Evolutionary conservation across 129 eudicot genomes (phyloP).

Genomic region (Escallonia herrerae): DNA sequence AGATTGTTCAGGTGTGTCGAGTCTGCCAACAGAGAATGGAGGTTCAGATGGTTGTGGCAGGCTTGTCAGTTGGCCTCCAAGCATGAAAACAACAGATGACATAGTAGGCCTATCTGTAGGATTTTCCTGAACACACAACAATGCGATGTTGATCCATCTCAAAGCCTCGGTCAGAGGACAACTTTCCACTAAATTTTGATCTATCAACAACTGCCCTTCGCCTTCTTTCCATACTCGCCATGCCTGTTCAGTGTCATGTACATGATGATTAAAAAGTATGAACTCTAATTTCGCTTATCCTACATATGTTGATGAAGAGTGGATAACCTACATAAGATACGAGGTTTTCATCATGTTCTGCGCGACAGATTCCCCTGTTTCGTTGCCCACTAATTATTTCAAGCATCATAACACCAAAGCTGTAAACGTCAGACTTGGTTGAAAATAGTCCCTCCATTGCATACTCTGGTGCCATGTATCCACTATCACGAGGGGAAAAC

Average conservation of each 20-base stretch:
- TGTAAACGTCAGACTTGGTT: slow-evolving; percentile 15
- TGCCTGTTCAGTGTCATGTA: slow-evolving; percentile 4
- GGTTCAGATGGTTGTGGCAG: slow-evolving; percentile 1
- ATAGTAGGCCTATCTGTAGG: slow-evolving; percentile 13
- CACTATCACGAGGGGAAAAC: background rate
- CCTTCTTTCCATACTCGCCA: slow-evolving; percentile 32
- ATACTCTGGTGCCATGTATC: background rate
- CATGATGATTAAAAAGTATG: background rate
- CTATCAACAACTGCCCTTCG: slow-evolving; percentile 11
- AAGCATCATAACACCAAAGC: slow-evolving; percentile 17
- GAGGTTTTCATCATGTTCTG: slow-evolving; percentile 7
- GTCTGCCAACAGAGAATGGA: too few species aligned
- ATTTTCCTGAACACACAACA: slow-evolving; percentile 8
- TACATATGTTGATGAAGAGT: background rate
- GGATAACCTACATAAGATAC: slow-evolving; percentile 13
- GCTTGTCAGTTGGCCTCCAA: background rate
- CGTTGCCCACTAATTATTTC: slow-evolving; percentile 17
- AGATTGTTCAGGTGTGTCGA: slow-evolving; percentile 5
- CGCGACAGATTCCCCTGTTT: slow-evolving; percentile 12
- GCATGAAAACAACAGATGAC: slow-evolving; percentile 11
- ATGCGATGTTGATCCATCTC: slow-evolving; percentile 22
- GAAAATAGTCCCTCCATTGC: background rate
- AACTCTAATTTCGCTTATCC: background rate
- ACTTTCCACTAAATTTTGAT: slow-evolving; percentile 9
- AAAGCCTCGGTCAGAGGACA: slow-evolving; percentile 10